phyloP scores from a whole-genome alignment of 2,329 filamentous ascomycete species.

The Penicillium freii region DNA sequence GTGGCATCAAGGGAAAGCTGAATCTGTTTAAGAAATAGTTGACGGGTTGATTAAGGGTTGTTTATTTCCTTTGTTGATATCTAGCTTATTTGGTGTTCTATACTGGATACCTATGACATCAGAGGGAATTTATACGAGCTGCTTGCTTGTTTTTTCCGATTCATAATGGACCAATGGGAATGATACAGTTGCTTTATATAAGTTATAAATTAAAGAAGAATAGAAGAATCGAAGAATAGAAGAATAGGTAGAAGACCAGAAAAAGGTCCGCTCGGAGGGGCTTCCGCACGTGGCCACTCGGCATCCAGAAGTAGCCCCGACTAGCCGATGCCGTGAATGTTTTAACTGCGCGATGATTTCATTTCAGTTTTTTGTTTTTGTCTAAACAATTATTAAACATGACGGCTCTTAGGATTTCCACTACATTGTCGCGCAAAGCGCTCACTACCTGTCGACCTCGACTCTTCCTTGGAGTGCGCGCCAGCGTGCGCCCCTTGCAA shows the following conservation, averaged over 20 bases:
- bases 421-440: constrained; percentile 27
- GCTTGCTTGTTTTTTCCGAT: neutral
- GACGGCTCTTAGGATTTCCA: constrained; percentile 27
- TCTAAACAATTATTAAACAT: constrained; percentile 17
- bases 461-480: constrained; percentile 21
- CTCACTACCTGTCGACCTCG: constrained; percentile 23
- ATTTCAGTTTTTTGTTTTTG: neutral
- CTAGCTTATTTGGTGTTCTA: neutral
- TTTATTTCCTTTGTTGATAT: neutral
- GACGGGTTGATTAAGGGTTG: neutral
- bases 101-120: neutral
- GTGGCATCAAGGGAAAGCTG: neutral
- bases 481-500: constrained; percentile 12
- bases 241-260: constrained; percentile 25
- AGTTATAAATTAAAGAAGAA: neutral
- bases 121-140: too few relatives aligned
- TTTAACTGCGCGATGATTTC: constrained; percentile 8
- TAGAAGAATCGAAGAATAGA: neutral
- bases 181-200: neutral
- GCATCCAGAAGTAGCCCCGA: constrained; percentile 16
- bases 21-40: neutral
- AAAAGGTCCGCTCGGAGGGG: constrained; percentile 9
- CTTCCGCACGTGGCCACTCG: neutral
- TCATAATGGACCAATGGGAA: neutral
- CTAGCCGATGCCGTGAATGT: constrained; percentile 3